Conservation (phyloP, 2,329 filamentous ascomycete species). For the Neurospora sp. region DNA sequence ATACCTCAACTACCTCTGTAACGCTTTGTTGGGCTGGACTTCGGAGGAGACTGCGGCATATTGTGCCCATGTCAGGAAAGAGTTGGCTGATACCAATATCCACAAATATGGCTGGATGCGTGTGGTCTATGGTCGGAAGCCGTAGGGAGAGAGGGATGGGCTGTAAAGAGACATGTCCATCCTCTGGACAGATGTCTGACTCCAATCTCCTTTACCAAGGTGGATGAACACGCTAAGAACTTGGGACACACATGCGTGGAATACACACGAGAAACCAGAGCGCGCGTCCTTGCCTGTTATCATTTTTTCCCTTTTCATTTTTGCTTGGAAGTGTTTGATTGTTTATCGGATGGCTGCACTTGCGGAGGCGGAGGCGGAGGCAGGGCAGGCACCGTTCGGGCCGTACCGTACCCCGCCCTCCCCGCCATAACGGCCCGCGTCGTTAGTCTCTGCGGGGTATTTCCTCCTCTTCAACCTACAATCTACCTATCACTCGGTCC, state of each 20-base stretch:
- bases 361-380: neutral
- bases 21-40: slow-evolving; percentile 10
- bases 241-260: neutral
- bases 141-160: neutral
- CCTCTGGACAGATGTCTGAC: neutral
- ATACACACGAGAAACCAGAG: neutral
- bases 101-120: slow-evolving; percentile 9
- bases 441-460: neutral
- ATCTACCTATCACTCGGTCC: neutral
- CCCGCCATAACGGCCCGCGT: neutral
- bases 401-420: neutral
- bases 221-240: neutral
- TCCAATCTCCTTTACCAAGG: neutral
- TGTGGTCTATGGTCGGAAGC: slow-evolving; percentile 12
- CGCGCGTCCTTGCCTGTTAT: neutral
- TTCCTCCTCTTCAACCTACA: neutral
- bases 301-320: neutral
- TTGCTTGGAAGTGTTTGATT: neutral
- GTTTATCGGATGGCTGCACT: neutral
- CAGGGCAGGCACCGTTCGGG: neutral
- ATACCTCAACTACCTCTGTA: neutral
- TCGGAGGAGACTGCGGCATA: slow-evolving; percentile 11
- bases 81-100: slow-evolving; percentile 11
- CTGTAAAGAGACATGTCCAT: neutral
- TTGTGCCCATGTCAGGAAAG: slow-evolving; percentile 10